Conservation (phyloP, 129 eudicot species). For the Arctium minus region DNA sequence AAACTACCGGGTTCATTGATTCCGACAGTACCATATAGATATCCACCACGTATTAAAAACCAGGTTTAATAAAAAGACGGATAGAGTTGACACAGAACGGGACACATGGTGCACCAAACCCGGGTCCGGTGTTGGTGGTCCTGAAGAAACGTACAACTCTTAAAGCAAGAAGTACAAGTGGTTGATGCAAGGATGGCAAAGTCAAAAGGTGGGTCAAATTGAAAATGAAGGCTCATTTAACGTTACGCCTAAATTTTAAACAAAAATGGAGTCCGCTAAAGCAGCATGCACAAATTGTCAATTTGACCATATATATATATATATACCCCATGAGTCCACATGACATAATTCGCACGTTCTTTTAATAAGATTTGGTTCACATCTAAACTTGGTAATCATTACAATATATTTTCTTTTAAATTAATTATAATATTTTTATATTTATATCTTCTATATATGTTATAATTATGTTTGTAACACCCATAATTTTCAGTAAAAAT, state of each 20-base stretch:
- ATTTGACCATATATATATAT: too few species aligned
- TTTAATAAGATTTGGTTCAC: too few species aligned
- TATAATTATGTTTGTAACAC: too few species aligned
- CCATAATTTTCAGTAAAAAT: too few species aligned
- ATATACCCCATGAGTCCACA: background rate
- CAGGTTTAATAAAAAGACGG: background rate
- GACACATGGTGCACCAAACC: background rate
- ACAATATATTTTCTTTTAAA: too few species aligned
- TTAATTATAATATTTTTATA: too few species aligned
- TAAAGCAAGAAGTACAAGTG: constrained; percentile 6
- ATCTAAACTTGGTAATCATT: too few species aligned
- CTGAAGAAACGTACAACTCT: background rate
- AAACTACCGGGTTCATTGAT: too few species aligned
- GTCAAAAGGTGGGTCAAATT: constrained; percentile 16
- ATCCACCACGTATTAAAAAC: too few species aligned
- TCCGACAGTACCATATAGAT: too few species aligned
- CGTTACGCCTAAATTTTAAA: background rate
- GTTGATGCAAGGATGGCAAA: background rate
- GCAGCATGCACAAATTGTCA: background rate
- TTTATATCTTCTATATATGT: too few species aligned
- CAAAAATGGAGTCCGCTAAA: background rate
- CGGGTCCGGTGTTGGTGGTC: background rate
- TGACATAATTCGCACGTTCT: too few species aligned
- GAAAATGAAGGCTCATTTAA: constrained; percentile 7
- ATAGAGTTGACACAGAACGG: background rate